These are phyloP conservation scores for Sisymbrium altissimum DNA, from an alignment of 345 rosid genomes.

Conservation along the genomic window DNA sequence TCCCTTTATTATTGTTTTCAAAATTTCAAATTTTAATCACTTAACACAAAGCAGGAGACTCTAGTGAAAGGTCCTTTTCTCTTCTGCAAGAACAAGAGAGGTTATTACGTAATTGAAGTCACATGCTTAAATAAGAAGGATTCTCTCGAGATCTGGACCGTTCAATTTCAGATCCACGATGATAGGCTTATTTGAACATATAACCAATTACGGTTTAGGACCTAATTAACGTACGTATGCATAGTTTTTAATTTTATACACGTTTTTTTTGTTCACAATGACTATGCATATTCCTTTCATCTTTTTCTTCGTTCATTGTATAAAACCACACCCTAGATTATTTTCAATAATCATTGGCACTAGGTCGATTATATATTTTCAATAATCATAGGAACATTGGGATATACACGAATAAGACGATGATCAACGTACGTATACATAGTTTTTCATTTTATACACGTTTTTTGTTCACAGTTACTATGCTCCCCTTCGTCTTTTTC, in stretches of 20 bases:
- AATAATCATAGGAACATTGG: too few relatives aligned
- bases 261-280: background rate
- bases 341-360: too few relatives aligned
- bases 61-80: constrained; percentile 24
- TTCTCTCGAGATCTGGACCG: constrained; percentile 25
- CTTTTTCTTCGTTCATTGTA: background rate
- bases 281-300: background rate
- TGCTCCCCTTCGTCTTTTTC: background rate
- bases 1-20: background rate
- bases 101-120: constrained; percentile 22
- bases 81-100: background rate
- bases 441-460: background rate
- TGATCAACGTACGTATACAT: background rate
- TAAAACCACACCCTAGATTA: background rate
- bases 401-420: too few relatives aligned
- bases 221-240: background rate
- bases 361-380: too few relatives aligned
- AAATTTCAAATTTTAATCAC: background rate
- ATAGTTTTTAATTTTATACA: background rate
- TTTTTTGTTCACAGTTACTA: background rate
- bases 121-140: background rate
- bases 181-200: background rate
- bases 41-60: background rate
- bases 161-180: constrained; percentile 2
- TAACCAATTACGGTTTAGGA: background rate